phyloP scores from a whole-genome alignment of 306 rosid species.

The barrel medic (Medicago truncatula) region MtrunA17r5.0-ANR NC_053049.1:44482501-44483000 shows the following conservation, averaged over 20 bases:
- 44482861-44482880: slow-evolving; percentile 4
- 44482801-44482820: neutral
- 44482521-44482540: neutral
- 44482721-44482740: neutral
- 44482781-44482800: neutral
- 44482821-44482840: neutral
- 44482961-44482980: slow-evolving; percentile 9
- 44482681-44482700: neutral
- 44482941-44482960: neutral
- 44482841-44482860: neutral
- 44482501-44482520: neutral
- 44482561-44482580: neutral
- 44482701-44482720: neutral
- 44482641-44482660: neutral
- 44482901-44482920: neutral
- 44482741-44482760: neutral
- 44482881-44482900: neutral
- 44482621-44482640: neutral
- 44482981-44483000: slow-evolving; percentile 6
- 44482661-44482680: neutral
- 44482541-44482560: neutral
- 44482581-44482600: neutral
- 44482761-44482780: neutral
- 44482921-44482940: slow-evolving; percentile 7
- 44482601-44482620: neutral